Percentiles rank a stretch among this genome's conserved stretches.
Conservation (phyloP, 163 green algal genomes). For the Scenedesmus sp. region DNA sequence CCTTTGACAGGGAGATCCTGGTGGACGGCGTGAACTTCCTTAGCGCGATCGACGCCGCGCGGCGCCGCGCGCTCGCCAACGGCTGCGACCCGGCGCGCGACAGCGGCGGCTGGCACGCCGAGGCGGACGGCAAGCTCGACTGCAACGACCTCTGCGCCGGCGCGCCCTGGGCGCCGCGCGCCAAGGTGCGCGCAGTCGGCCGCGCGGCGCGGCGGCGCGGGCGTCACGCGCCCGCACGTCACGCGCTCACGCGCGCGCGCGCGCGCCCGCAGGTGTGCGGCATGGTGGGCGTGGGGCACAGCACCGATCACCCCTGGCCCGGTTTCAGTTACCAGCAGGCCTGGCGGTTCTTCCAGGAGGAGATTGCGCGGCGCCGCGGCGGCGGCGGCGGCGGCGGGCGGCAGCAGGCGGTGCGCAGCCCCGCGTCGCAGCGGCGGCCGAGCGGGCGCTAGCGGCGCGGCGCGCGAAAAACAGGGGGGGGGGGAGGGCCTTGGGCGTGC, state of each 20-base stretch:
- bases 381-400: too few species aligned
- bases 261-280: too few species aligned
- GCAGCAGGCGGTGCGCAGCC: too few species aligned
- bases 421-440: too few species aligned
- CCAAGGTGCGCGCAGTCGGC: too few species aligned
- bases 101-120: not conserved
- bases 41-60: not conserved
- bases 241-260: too few species aligned
- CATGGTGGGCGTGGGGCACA: not conserved
- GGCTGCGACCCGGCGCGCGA: not conserved
- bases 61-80: not conserved
- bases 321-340: conserved; percentile 1
- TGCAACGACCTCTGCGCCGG: not conserved
- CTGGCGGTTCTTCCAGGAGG: not conserved
- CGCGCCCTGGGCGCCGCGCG: not conserved
- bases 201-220: too few species aligned
- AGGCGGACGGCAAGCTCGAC: not conserved
- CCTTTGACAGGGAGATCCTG: not conserved
- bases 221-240: too few species aligned
- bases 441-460: too few species aligned
- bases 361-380: not conserved
- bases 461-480: too few species aligned
- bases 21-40: conserved; percentile 2
- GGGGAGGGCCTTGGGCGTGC: too few species aligned
- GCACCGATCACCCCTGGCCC: not conserved